A percentile compares a stretch with the other conserved stretches of the same genome.
Evolutionary conservation across 495 filamentous ascomycete genomes (phyloP).

Genomic region (Trichoderma gamsii): DNA sequence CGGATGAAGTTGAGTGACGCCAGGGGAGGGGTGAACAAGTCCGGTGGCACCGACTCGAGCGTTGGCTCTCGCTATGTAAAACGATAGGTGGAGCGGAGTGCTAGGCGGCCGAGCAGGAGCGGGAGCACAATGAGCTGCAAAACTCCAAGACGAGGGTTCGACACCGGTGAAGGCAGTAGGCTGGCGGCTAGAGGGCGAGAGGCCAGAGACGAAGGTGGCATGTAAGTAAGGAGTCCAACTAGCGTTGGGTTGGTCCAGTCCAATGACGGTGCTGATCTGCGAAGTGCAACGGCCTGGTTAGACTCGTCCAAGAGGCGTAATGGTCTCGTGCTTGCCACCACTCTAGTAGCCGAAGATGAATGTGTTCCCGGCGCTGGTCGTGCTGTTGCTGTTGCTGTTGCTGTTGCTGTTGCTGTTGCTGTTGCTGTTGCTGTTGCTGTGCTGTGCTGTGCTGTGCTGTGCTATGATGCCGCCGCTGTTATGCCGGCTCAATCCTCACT

Average conservation of each 20-base stretch:
- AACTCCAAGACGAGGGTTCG: neutral
- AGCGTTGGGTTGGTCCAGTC: slow-evolving; percentile 9
- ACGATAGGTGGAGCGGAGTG: neutral
- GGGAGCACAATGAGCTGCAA: neutral
- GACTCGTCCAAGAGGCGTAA: neutral
- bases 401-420: neutral
- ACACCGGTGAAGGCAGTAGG: neutral
- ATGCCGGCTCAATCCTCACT: slow-evolving; percentile 4
- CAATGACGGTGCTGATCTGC: neutral
- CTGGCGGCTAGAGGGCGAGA: neutral
- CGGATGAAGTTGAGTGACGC: slow-evolving; percentile 7
- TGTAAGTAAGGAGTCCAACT: slow-evolving; percentile 7
- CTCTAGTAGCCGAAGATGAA: slow-evolving; percentile 6
- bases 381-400: slow-evolving; percentile 10
- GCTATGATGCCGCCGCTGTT: neutral
- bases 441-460: slow-evolving; percentile 1
- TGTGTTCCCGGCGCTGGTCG: neutral
- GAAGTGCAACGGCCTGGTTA: neutral
- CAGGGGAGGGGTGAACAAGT: slow-evolving; percentile 14
- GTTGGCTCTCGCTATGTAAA: neutral
- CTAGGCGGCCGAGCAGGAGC: neutral
- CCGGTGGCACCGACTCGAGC: slow-evolving; percentile 4
- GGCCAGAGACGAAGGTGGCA: neutral
- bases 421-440: slow-evolving; percentile 4
- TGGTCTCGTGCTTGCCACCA: slow-evolving; percentile 12